Evolutionary conservation across 1,139 yeast species (phyloP), one percentile per base, ranked within the genome.

Genomic region (Kodamaea fungicola): DNA sequence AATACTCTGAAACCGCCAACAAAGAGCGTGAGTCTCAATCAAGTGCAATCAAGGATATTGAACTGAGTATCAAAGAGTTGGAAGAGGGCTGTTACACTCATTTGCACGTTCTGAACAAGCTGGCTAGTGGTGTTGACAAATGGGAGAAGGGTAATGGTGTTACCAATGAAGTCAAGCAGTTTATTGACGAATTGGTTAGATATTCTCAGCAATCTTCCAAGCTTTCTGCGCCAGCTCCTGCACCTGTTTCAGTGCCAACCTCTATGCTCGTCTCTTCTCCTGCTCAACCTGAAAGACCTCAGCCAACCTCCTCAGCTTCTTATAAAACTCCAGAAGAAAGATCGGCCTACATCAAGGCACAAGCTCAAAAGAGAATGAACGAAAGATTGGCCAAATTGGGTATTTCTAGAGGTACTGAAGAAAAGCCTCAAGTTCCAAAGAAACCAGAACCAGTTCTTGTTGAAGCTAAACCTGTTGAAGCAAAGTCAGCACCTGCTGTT

Each of bases 121-220:
- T 69, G 31, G 78, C 76, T 42, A 67, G 78, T 25, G 86, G 83
- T 7, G 72, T 76, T 31, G 71, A 78, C 21, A 83, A 84, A 52
- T 92, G 95, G 94, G 96, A 87, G 47, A 75, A 80, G 36, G 97
- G 96, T 9, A 67, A 81, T 41, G 96, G 94, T 21, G 79, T 89
- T 16, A 75, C 78, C 19, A 74, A 45, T 1, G 69, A 78, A 34
- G 94, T 89, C 28, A 74, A 74, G 41, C 70, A 69, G 16, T 80
- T 92, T 46, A 80, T 92, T 43, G 65, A 64, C 35, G 72, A 74
- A 28, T 65, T 87, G 52, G 25, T 34, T 7, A 35, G 39, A 50
- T 60, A 32, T 45, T 30, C 32, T 13, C 31, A 35, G 22, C 33
- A 34, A 24, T 22, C 30, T 16, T 26, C 9, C 6, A 39, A 32